Conservation (phyloP, 768 basidiomycete genomes). For the Agaricus subrufescens region DNA sequence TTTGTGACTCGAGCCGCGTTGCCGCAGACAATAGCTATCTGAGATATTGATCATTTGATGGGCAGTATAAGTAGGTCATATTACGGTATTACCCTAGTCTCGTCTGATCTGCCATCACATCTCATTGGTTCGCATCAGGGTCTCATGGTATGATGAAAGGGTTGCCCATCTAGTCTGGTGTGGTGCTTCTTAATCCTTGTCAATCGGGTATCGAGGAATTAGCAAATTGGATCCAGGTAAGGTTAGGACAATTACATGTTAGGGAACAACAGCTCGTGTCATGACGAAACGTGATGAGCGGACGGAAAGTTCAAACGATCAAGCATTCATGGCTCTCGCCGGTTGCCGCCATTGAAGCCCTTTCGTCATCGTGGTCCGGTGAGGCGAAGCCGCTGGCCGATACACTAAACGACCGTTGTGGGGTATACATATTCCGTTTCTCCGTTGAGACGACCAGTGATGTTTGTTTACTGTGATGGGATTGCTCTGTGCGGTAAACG, state of each 20-base stretch:
- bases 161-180: background rate
- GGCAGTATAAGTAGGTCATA: too few relatives aligned
- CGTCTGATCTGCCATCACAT: background rate
- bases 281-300: too few relatives aligned
- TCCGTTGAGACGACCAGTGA: background rate
- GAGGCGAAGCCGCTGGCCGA: background rate
- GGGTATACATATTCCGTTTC: background rate
- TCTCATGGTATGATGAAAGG: background rate
- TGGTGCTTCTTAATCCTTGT: background rate
- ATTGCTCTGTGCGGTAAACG: too few relatives aligned
- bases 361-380: background rate
- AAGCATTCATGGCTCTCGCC: too few relatives aligned
- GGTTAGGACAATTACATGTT: background rate
- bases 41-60: too few relatives aligned
- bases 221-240: conserved; percentile 1
- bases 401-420: too few relatives aligned
- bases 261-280: background rate
- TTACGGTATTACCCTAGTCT: background rate
- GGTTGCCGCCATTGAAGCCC: too few relatives aligned
- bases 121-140: background rate
- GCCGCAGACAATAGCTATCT: background rate
- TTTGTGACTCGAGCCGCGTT: background rate
- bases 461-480: background rate
- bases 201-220: background rate
- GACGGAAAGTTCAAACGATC: too few relatives aligned